Conservation (phyloP, 805 yeast species). For the Yamadazyma philogaea region DNA sequence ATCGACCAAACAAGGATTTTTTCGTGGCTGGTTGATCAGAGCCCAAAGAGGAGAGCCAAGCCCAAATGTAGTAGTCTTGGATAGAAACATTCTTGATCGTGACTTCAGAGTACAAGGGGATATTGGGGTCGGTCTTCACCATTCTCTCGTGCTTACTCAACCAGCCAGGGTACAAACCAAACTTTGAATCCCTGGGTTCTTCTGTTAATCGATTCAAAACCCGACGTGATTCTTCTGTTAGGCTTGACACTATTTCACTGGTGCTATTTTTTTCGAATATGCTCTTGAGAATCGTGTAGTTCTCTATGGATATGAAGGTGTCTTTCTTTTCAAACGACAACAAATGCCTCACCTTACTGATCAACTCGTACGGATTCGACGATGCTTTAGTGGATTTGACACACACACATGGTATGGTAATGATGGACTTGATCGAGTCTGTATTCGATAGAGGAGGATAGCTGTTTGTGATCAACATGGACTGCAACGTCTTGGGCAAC, state of each 20-base stretch:
- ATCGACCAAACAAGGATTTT: conserved; percentile 73
- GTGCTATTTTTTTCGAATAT: conserved; percentile 58
- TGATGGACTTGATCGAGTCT: conserved; percentile 33
- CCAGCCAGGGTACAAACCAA: conserved; percentile 42
- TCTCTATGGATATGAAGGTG: conserved; percentile 70
- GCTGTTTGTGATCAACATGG: conserved; percentile 57
- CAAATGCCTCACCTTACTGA: conserved; percentile 47
- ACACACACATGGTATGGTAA: conserved; percentile 61
- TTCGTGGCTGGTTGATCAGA: conserved; percentile 66
- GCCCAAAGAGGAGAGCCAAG: conserved; percentile 79
- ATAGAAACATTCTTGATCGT: conserved; percentile 59
- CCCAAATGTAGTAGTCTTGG: conserved; percentile 88
- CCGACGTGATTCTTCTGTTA: conserved; percentile 73
- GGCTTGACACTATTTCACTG: conserved; percentile 54
- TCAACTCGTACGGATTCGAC: conserved; percentile 52
- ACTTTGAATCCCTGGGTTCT: conserved; percentile 34
- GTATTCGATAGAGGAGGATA: conserved; percentile 66
- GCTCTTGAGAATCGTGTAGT: conserved; percentile 69
- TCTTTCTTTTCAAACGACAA: conserved; percentile 69
- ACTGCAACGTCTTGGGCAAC: conserved; percentile 65
- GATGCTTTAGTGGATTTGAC: conserved; percentile 52
- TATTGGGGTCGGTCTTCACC: conserved; percentile 18
- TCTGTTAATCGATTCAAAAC: conserved; percentile 41
- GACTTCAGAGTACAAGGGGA: conserved; percentile 39
- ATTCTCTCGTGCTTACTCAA: conserved; percentile 16